Percentiles rank a stretch among this genome's conserved stretches.
These are phyloP conservation scores for Gossypium trilobum DNA, from an alignment of 441 rosid genomes.

Conservation along the genomic window DNA sequence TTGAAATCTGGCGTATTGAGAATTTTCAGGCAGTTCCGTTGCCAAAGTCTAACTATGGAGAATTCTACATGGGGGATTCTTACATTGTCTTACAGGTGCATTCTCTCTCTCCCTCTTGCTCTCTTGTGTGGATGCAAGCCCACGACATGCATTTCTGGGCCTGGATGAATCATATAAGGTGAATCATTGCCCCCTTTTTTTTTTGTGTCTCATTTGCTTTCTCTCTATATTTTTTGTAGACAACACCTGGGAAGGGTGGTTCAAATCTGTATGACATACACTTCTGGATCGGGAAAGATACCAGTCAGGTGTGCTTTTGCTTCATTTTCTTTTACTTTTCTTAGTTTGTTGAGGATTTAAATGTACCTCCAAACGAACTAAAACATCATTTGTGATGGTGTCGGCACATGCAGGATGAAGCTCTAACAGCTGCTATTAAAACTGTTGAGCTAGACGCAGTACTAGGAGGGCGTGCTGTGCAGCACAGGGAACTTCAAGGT, in stretches of 20 bases:
- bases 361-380: not conserved
- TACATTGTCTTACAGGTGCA: slow-evolving; percentile 85
- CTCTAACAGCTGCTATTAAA: slow-evolving; percentile 92
- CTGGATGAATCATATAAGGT: not conserved
- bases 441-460: slow-evolving; percentile 86
- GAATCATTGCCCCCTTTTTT: not conserved
- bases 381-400: not conserved
- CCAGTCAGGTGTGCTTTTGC: slow-evolving; percentile 61
- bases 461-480: slow-evolving; percentile 98
- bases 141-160: slow-evolving; percentile 1
- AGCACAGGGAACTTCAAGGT: slow-evolving; percentile 89
- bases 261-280: slow-evolving; percentile 79
- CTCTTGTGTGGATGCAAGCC: not conserved
- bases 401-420: slow-evolving; percentile 58
- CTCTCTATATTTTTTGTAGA: slow-evolving; percentile 32
- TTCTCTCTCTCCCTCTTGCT: not conserved
- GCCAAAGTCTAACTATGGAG: slow-evolving; percentile 82
- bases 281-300: slow-evolving; percentile 97
- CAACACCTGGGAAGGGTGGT: slow-evolving; percentile 70
- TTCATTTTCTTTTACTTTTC: not conserved
- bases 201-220: not conserved
- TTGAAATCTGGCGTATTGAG: slow-evolving; percentile 96
- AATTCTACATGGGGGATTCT: slow-evolving; percentile 85
- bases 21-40: slow-evolving; percentile 74
- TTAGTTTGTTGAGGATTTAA: not conserved